Conservation (phyloP, 139 green algal species). For the Edaphochlamys debaryana region DNA sequence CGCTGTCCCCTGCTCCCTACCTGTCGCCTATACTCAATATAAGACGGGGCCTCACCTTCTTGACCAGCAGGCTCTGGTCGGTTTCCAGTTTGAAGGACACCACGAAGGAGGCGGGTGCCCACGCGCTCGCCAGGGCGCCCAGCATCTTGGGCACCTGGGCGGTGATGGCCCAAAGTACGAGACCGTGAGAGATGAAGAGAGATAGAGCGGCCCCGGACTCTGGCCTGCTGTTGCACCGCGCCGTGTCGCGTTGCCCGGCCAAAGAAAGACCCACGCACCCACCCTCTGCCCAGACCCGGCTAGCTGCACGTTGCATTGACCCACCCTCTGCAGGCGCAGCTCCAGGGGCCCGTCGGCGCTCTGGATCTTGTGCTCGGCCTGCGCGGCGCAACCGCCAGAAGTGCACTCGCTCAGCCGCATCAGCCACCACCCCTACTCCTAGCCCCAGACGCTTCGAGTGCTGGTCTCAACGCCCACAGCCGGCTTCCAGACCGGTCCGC, state of each 20-base stretch:
- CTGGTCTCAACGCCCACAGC: no score
- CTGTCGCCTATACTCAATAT: no score
- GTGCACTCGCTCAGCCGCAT: no score
- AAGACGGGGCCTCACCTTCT: no score
- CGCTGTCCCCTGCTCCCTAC: no score
- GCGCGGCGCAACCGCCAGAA: no score
- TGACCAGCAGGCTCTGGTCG: slow-evolving; percentile 67
- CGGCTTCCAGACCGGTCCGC: no score
- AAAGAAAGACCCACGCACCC: no score
- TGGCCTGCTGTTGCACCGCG: not conserved
- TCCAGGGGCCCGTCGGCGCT: slow-evolving; percentile 67
- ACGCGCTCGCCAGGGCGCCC: slow-evolving; percentile 75
- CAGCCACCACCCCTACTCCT: no score
- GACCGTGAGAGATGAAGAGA: not conserved
- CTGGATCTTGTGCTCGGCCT: slow-evolving; percentile 98
- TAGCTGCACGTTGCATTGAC: not conserved
- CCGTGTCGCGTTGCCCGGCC: no score
- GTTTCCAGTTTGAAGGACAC: slow-evolving; percentile 99
- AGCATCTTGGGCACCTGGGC: slow-evolving; percentile 96
- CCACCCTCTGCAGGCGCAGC: slow-evolving; percentile 64
- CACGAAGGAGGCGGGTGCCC: slow-evolving; percentile 86
- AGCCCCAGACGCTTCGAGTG: no score
- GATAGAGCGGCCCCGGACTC: not conserved
- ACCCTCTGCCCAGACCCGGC: no score
- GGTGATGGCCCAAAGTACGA: not conserved